Base-by-base conservation (phyloP, 176 grass and related monocot species). In the Avena insularis region DNA sequence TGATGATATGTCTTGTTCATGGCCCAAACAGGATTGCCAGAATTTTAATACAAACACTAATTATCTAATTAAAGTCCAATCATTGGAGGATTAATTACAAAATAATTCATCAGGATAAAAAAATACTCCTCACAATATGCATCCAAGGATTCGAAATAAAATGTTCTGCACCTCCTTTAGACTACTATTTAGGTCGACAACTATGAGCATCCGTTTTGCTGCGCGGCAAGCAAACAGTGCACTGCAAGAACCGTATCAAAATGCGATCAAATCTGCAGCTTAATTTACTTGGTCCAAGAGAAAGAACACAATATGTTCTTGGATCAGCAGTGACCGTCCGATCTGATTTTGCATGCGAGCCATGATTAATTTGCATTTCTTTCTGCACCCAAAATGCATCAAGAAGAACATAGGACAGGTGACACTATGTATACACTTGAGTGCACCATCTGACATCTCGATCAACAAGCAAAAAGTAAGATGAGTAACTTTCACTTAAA, bases 361-460 rank as follows among this genome's bases (percentile, higher is more conserved):
- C 70, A 90, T 83, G 79, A 87, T 90, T 64, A 75, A 87, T 64
- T 79, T 67, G 80, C 83, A 71, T 85, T 89, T 69, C 58, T 89
- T 81, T 85, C 88, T 79, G 29, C 89, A 83, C 73, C 84, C 57
- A 75, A 59, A n/a, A 73, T 70, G 13, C 66, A 80, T 84, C 66
- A 71, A 84, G 80, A 91, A 87, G 65, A 91, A 63, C 66, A 15
- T 45, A 54, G 47, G 73, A 51, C 84, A 65, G 1, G 56, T 35
- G 46, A 51, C 83, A 77, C 78, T 21, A 58, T 70, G 5, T 82
- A 12, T 64, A 38, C 79, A 83, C 56, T 83, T 31, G 80, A 87
- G 85, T 90, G 64, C 65, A 66, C 49, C 65, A 79, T 73, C 65
- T 87, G 63, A 3, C 62, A 83, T 61, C 64, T 58, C 63, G 6